Evolutionary conservation across 2,329 filamentous ascomycete species (phyloP).

Genomic region (Ophiostoma ips): DNA sequence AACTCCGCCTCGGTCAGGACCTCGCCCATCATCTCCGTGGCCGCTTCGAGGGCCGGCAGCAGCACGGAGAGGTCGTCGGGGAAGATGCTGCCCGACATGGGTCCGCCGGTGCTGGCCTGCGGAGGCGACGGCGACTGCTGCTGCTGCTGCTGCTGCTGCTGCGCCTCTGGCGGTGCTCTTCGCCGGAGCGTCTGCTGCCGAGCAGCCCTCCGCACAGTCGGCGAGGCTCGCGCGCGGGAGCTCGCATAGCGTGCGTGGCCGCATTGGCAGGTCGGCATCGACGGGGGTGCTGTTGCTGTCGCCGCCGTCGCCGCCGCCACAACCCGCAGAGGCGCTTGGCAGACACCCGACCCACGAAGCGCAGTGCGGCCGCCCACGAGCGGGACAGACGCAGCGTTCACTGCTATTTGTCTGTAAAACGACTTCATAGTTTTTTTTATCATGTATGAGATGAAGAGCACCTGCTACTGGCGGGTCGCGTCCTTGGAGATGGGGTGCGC

Average conservation of each 20-base stretch:
- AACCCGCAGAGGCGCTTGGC: not conserved
- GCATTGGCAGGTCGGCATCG: not conserved
- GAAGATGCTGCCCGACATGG: not conserved
- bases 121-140: no score
- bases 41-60: not conserved
- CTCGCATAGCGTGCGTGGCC: not conserved
- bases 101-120: not conserved
- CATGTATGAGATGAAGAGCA: not conserved
- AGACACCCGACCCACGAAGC: not conserved
- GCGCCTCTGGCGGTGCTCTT: not conserved
- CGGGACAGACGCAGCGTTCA: not conserved
- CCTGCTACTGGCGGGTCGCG: not conserved
- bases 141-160: not conserved
- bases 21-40: not conserved
- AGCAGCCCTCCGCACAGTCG: not conserved
- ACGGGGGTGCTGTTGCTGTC: no score
- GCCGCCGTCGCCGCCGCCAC: not conserved
- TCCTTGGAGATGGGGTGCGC: not conserved
- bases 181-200: not conserved
- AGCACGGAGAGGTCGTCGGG: not conserved
- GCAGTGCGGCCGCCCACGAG: not conserved
- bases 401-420: not conserved
- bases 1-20: conserved; percentile 5
- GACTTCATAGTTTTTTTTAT: not conserved
- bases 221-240: not conserved